Conservation (phyloP, 352 stramenopile species). For the Phytophthora citrophthora region DNA sequence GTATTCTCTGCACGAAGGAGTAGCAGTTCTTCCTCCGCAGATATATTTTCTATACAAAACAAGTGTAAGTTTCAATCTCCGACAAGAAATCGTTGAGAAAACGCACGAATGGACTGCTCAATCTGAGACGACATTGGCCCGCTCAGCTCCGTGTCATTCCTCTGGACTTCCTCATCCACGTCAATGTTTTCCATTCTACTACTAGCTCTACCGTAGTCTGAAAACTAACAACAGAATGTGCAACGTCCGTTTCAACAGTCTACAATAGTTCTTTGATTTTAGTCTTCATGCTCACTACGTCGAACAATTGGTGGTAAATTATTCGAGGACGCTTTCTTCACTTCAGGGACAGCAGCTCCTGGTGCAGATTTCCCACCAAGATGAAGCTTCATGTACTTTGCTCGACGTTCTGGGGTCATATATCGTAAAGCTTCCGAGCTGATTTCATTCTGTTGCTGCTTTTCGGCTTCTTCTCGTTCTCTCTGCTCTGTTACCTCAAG, state of each 20-base stretch:
- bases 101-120: conserved; percentile 35
- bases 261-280: conserved; percentile 9
- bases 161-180: conserved; percentile 28
- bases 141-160: conserved; percentile 17
- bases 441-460: conserved; percentile 25
- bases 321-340: conserved; percentile 31
- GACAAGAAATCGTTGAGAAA: neutral
- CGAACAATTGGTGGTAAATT: conserved; percentile 38
- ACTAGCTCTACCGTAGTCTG: neutral
- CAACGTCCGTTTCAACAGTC: conserved; percentile 28
- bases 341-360: neutral
- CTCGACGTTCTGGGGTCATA: conserved; percentile 31
- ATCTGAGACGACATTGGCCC: conserved; percentile 44
- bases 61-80: neutral
- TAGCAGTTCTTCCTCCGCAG: conserved; percentile 50
- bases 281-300: conserved; percentile 34
- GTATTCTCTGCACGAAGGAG: conserved; percentile 70
- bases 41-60: conserved; percentile 11
- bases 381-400: conserved; percentile 32
- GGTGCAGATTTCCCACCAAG: conserved; percentile 12
- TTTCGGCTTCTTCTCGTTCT: conserved; percentile 26
- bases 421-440: conserved; percentile 27
- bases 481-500: conserved; percentile 19
- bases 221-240: conserved; percentile 14
- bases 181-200: conserved; percentile 23